Conservation (phyloP, 345 rosid genomes). For the Melaleuca alternifolia region DNA sequence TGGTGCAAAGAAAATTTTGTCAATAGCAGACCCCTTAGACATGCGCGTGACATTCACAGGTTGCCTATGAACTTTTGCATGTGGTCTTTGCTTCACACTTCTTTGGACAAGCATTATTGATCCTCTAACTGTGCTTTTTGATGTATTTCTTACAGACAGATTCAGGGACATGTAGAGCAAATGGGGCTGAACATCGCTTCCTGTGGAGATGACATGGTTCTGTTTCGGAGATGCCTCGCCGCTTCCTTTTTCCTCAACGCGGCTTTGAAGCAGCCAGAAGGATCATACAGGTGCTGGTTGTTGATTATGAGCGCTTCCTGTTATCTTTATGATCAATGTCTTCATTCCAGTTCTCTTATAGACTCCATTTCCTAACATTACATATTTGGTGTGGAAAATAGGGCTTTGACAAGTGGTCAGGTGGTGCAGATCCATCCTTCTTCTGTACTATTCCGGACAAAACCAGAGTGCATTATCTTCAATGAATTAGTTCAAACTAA, state of each 20-base stretch:
- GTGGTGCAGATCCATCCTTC: conserved; percentile 83
- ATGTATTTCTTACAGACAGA: conserved; percentile 44
- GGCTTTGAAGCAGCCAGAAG: conserved; percentile 81
- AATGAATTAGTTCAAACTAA: conserved; percentile 75
- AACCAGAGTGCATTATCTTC: conserved; percentile 74
- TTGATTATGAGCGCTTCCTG: not conserved
- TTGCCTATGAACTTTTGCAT: conserved; percentile 2
- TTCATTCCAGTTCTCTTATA: not conserved
- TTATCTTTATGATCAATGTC: not conserved
- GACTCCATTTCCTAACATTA: not conserved
- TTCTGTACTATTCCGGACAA: conserved; percentile 59
- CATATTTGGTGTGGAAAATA: conserved; percentile 17
- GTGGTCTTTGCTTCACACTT: not conserved
- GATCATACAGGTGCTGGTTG: conserved; percentile 55
- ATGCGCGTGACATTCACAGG: conserved; percentile 85
- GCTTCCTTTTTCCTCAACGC: conserved; percentile 94
- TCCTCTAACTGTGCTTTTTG: not conserved
- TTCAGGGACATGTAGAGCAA: conserved; percentile 57
- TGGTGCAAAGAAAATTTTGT: conserved; percentile 88
- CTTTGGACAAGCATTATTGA: not conserved
- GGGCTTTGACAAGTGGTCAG: conserved; percentile 88
- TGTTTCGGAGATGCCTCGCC: conserved; percentile 80
- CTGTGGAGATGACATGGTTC: conserved; percentile 71
- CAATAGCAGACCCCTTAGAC: conserved; percentile 62
- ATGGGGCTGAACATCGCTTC: conserved; percentile 72